phyloP scores from a whole-genome alignment of 164 flowering plant species.

The Nelumbo lutea region DNA sequence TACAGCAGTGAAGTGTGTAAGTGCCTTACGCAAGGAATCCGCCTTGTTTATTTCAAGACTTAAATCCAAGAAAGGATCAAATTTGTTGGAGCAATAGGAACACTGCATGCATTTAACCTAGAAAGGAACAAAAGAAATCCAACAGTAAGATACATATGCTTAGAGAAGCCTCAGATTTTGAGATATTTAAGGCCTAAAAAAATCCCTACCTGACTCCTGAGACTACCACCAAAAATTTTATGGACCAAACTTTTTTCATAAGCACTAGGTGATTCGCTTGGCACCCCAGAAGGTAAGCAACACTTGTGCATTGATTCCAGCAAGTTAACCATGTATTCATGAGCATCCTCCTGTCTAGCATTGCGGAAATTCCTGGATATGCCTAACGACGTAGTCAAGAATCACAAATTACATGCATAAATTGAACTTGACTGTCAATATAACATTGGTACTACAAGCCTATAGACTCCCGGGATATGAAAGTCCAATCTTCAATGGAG shows the following conservation, averaged over 20 bases:
- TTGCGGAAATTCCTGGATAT: slow-evolving; percentile 83
- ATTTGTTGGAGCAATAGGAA: slow-evolving; percentile 66
- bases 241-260: slow-evolving; percentile 97
- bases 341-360: slow-evolving; percentile 98
- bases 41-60: slow-evolving; percentile 86
- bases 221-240: slow-evolving; percentile 92
- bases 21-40: slow-evolving; percentile 75
- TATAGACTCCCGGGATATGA: no score
- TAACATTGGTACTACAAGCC: no score
- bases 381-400: slow-evolving; percentile 59
- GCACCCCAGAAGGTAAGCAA: slow-evolving; percentile 91
- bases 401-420: slow-evolving; percentile 8
- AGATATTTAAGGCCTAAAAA: slow-evolving; percentile 2
- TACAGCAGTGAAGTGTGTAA: slow-evolving; percentile 61
- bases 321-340: slow-evolving; percentile 95
- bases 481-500: not conserved
- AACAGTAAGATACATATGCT: not conserved
- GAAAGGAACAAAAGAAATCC: not conserved
- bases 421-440: no score
- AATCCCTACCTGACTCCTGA: slow-evolving; percentile 77
- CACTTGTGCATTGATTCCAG: slow-evolving; percentile 97
- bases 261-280: slow-evolving; percentile 81
- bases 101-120: slow-evolving; percentile 97
- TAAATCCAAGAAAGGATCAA: slow-evolving; percentile 92
- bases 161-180: slow-evolving; percentile 1